Percentiles rank a stretch among this genome's conserved stretches.
These are phyloP conservation scores for Trametes versicolor DNA, from an alignment of 1,284 basidiomycete genomes.

Conservation along the genomic window DNA sequence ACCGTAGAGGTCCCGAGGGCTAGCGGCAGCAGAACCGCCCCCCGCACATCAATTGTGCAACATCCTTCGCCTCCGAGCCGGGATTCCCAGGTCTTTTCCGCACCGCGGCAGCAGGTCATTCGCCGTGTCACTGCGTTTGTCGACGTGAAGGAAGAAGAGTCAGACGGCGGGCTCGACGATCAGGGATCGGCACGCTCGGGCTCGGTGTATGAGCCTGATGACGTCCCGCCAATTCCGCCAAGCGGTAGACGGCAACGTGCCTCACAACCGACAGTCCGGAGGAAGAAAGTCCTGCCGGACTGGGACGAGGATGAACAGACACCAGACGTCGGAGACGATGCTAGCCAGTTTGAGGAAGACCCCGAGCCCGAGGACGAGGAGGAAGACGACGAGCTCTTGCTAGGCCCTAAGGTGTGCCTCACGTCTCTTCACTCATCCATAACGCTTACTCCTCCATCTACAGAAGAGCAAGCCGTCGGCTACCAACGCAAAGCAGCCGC, in stretches of 20 bases:
- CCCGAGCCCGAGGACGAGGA: conserved; percentile 16
- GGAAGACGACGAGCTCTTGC: conserved; percentile 30
- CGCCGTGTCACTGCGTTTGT: conserved; percentile 56
- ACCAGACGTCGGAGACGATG: conserved; percentile 36
- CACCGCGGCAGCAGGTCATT: conserved; percentile 44
- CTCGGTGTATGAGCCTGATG: conserved; percentile 36
- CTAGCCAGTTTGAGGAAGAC: conserved; percentile 21
- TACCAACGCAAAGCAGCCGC: conserved; percentile 13
- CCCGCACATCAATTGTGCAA: conserved; percentile 17
- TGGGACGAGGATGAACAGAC: conserved; percentile 36
- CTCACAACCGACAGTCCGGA: conserved; percentile 17
- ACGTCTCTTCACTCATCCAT: not conserved
- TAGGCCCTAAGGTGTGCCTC: conserved; percentile 25
- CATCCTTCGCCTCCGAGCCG: conserved; percentile 19
- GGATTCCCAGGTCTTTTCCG: conserved; percentile 16
- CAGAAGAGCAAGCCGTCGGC: conserved; percentile 15
- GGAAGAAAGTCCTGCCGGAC: conserved; percentile 15
- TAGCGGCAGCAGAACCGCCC: conserved; percentile 12
- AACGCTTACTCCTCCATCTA: not conserved
- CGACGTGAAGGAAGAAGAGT: conserved; percentile 56
- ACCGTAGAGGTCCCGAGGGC: conserved; percentile 10
- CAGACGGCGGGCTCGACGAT: conserved; percentile 37
- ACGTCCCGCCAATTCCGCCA: conserved; percentile 8
- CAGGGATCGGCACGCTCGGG: conserved; percentile 32
- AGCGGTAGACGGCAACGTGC: conserved; percentile 11